Evolutionary conservation across 108 stramenopile species (phyloP), one percentile per base, ranked within the genome.

Genomic region (Asterionellopsis glacialis): DNA sequence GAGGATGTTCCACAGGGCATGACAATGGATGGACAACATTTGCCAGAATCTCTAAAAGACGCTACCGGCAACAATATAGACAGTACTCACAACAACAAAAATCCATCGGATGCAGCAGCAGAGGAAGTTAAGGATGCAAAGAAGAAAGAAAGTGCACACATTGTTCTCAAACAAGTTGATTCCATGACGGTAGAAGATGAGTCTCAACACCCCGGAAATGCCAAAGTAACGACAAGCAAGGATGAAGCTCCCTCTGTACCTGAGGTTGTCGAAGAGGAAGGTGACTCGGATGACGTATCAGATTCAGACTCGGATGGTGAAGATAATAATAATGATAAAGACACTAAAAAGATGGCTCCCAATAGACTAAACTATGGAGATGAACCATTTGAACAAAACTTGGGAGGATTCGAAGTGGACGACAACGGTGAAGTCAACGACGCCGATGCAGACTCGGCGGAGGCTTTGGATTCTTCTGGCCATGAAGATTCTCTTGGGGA

Each of bases 381-480:
- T 2, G 33, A 33, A 33, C 5, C 2, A 33, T 33, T 5, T 33
- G 33, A 33, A 33, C 33, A 33, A 33, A 33, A 33, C 7, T 33
- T 33, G 33, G 33, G 33, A 33, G 33, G 33, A 33, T 33, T 33
- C 33, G 33, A 33, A 7, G 33, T 33, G 33, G 7, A 33, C 7
- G 33, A 7, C 7, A 33, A 33, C 33, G 33, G 33, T 33, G 33
- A 33, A 33, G 33, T 61, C 16, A 19, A 25, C 14, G 48, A 18
- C 6, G 45, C 47, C 5, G 67, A 57, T 15, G 59, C 24, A 0
- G 55, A 61, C 21, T 72, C 70, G 15, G 76, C 71, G 14, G 41
- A 63, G 9, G 70, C 66, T 0, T 42, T 72, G 23, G 68, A 69
- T 44, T 55, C 56, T 6, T 41, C 45, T 21, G 55, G 65, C 43